These are phyloP conservation scores for Nothophoma quercina DNA, from an alignment of 2,329 filamentous ascomycete species.

Conservation along the genomic window DNA sequence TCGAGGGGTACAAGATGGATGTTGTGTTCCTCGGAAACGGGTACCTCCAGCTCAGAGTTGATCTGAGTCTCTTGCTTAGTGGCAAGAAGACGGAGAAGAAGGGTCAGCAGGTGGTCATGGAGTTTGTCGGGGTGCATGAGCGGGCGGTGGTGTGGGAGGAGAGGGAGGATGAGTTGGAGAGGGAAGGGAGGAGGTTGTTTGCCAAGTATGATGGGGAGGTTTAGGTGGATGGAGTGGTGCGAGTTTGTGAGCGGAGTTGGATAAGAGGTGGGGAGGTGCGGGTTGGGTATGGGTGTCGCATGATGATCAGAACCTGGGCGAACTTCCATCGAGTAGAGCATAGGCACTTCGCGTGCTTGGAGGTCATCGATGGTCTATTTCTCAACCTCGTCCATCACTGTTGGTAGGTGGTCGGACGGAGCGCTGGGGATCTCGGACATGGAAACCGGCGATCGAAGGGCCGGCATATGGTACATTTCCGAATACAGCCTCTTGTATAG, in stretches of 20 bases:
- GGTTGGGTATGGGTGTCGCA: too few relatives aligned
- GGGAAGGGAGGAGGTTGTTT: slow-evolving; percentile 26
- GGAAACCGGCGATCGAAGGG: background rate
- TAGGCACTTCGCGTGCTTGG: too few relatives aligned
- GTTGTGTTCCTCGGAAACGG: slow-evolving; percentile 42
- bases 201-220: slow-evolving; percentile 26
- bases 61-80: slow-evolving; percentile 36
- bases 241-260: too few relatives aligned
- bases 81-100: slow-evolving; percentile 28
- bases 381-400: too few relatives aligned
- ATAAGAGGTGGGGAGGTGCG: too few relatives aligned
- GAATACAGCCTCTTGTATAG: slow-evolving; percentile 1
- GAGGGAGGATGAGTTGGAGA: slow-evolving; percentile 25
- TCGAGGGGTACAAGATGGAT: slow-evolving; percentile 36
- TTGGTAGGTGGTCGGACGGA: too few relatives aligned
- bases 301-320: too few relatives aligned
- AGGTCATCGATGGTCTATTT: too few relatives aligned
- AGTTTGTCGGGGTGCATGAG: slow-evolving; percentile 34
- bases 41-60: slow-evolving; percentile 34
- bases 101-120: slow-evolving; percentile 27
- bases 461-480: slow-evolving; percentile 6
- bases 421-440: background rate
- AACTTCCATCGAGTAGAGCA: too few relatives aligned
- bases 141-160: slow-evolving; percentile 24
- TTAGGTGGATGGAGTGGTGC: background rate